Percentiles rank a stretch among this genome's conserved stretches.
These are phyloP conservation scores for Dioscorea cayenensis DNA, from an alignment of 116 monocot species.

Conservation along the genomic window DNA sequence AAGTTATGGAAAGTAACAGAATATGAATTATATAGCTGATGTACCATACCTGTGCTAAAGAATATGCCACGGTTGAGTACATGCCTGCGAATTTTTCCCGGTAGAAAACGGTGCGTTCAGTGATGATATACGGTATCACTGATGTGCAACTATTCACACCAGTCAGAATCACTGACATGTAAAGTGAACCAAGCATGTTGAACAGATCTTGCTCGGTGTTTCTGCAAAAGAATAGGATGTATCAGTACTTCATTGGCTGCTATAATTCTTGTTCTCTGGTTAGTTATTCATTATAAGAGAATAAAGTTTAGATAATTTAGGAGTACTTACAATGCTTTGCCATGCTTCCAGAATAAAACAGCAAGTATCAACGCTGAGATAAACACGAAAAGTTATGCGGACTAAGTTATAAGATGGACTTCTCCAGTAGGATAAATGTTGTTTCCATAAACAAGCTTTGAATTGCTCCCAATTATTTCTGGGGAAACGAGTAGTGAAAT, in stretches of 20 bases:
- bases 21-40: background rate
- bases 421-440: conserved; percentile 68
- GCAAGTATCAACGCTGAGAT: conserved; percentile 17
- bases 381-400: conserved; percentile 27
- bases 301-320: background rate
- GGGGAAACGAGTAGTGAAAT: conserved; percentile 44
- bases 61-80: conserved; percentile 75
- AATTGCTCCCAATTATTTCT: conserved; percentile 37
- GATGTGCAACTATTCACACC: conserved; percentile 50
- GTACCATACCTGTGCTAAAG: conserved; percentile 61
- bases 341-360: conserved; percentile 44
- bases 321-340: conserved; percentile 45
- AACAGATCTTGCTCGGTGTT: conserved; percentile 38
- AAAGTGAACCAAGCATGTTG: conserved; percentile 71
- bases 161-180: conserved; percentile 21
- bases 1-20: background rate
- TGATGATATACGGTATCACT: conserved; percentile 46
- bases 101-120: conserved; percentile 58
- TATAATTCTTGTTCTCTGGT: too few relatives aligned
- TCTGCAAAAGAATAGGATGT: background rate
- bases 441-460: conserved; percentile 56
- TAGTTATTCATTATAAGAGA: too few relatives aligned
- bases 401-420: conserved; percentile 51
- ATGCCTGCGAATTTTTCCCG: conserved; percentile 85
- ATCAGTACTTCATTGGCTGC: too few relatives aligned